These are phyloP conservation scores for Phytophthora lateralis DNA, from an alignment of 352 stramenopile genomes.

Conservation along the genomic window DNA sequence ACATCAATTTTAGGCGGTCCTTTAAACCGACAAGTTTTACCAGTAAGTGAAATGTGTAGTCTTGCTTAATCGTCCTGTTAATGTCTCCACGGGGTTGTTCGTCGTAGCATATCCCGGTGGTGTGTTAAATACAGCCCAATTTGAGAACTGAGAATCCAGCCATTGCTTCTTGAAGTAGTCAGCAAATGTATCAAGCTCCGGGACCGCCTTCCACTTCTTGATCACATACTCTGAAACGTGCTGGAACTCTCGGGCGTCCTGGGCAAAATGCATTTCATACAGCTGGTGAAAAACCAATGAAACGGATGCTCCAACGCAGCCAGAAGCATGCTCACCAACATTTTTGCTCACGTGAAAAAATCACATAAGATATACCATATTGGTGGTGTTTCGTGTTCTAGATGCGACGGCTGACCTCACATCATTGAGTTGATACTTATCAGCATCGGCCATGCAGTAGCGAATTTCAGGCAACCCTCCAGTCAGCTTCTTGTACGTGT, in stretches of 20 bases:
- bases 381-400: not conserved
- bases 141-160: not conserved
- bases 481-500: not conserved
- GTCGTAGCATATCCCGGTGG: not conserved
- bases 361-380: conserved; percentile 2
- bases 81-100: not conserved
- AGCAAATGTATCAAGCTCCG: not conserved
- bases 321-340: not conserved
- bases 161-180: conserved; percentile 3
- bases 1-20: conserved; percentile 2
- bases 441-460: conserved; percentile 1
- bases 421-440: conserved; percentile 5
- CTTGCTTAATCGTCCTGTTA: conserved; percentile 9
- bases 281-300: conserved; percentile 1
- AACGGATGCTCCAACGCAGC: not conserved
- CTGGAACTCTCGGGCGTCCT: not conserved
- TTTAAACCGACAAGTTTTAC: conserved; percentile 1
- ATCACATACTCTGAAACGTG: not conserved
- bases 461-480: not conserved
- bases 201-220: not conserved
- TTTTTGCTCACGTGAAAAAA: conserved; percentile 14
- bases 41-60: not conserved
- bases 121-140: not conserved
- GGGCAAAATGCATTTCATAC: not conserved
- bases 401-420: not conserved